These are phyloP conservation scores for Torulaspora franciscae DNA, from an alignment of 805 yeast species.

Conservation along the genomic window DNA sequence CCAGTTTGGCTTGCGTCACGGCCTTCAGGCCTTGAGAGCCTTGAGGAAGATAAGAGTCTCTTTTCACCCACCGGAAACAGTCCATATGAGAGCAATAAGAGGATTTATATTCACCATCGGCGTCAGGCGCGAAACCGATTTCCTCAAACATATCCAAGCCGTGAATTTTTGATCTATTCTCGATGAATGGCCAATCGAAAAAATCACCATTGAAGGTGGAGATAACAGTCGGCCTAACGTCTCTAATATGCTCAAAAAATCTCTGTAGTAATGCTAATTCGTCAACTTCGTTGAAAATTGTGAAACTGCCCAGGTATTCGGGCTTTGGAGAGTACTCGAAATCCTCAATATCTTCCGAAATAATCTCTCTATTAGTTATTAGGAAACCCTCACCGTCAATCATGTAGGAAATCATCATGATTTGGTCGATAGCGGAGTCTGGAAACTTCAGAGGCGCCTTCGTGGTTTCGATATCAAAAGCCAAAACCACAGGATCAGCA, in stretches of 20 bases:
- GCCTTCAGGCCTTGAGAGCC: conserved; percentile 98
- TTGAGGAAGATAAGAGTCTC: conserved; percentile 96
- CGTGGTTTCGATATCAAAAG: conserved; percentile 96
- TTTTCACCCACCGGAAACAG: conserved; percentile 94
- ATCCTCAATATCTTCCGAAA: conserved; percentile 91
- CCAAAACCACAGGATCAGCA: conserved; percentile 95
- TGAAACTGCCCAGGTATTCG: conserved; percentile 85
- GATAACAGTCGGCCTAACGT: conserved; percentile 89
- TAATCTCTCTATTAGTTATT: conserved; percentile 91
- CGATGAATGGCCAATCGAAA: conserved; percentile 99
- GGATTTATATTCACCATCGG: conserved; percentile 89
- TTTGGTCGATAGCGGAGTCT: conserved; percentile 80
- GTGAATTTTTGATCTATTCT: conserved; percentile 76
- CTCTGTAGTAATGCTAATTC: conserved; percentile 69
- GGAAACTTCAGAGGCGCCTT: conserved; percentile 96
- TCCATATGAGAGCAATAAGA: conserved; percentile 95
- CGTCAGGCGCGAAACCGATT: conserved; percentile 87
- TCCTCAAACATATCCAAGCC: conserved; percentile 86
- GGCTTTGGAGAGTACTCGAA: conserved; percentile 97
- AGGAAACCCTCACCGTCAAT: conserved; percentile 95
- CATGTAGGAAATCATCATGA: conserved; percentile 99
- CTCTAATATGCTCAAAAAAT: conserved; percentile 88
- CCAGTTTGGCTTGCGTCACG: conserved; percentile 90
- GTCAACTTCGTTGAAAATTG: conserved; percentile 83
- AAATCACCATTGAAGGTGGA: conserved; percentile 98